Evolutionary conservation across 164 flowering plant genomes (phyloP).

Genomic region (Vitis cinerea): DNA sequence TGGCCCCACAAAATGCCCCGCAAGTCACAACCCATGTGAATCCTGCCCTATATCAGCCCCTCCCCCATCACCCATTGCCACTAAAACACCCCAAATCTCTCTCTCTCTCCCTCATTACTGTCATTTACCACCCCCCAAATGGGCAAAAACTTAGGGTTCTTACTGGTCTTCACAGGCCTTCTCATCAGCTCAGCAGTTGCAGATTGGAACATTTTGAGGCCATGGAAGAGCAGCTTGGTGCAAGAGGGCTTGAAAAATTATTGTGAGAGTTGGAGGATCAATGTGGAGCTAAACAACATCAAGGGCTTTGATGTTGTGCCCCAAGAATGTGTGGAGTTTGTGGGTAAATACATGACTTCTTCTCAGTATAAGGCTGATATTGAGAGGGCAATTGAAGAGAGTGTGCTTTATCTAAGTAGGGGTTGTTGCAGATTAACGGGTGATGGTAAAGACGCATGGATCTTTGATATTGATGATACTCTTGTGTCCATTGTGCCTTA

Average conservation of each 20-base stretch:
- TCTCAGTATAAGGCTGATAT: constrained; percentile 66
- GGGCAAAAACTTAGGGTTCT: constrained; percentile 4
- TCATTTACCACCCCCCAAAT: not conserved
- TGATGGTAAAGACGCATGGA: constrained; percentile 74
- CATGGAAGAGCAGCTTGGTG: constrained; percentile 10
- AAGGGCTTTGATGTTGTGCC: constrained; percentile 62
- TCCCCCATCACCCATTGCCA: no score
- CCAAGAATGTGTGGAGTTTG: constrained; percentile 56
- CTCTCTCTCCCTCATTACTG: no score
- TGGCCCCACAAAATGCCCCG: no score
- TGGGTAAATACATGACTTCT: constrained; percentile 68
- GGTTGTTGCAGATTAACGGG: constrained; percentile 29
- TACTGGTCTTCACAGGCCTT: constrained; percentile 21
- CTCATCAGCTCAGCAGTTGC: constrained; percentile 22
- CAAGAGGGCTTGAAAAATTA: constrained; percentile 52
- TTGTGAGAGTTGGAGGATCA: constrained; percentile 84
- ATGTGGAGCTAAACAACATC: constrained; percentile 79
- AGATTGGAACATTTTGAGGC: constrained; percentile 65
- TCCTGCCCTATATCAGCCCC: no score
- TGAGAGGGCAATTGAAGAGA: constrained; percentile 50
- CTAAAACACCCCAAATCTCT: no score
- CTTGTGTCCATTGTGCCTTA: constrained; percentile 67
- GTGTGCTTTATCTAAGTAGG: constrained; percentile 36
- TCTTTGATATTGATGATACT: constrained; percentile 72
- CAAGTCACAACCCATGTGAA: no score